Percentiles rank a stretch among this genome's conserved stretches.
Conservation (phyloP, 73 alveolate genomes). For the Uronychia binucleata region DNA sequence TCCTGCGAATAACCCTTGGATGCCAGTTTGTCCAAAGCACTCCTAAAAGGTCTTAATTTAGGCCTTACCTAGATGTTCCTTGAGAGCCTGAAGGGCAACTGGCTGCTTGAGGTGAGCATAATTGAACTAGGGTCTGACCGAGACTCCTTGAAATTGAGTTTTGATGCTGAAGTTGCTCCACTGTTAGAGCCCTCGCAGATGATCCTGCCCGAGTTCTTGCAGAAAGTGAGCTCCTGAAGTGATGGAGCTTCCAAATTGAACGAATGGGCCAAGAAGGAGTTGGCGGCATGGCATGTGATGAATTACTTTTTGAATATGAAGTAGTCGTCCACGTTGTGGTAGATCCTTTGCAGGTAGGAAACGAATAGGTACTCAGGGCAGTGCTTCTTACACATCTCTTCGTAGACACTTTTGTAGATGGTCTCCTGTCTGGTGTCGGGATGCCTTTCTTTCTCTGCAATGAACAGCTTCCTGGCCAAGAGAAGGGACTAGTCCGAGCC, state of each 20-base stretch:
- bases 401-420: slow-evolving; percentile 7
- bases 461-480: background rate
- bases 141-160: background rate
- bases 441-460: slow-evolving; percentile 5
- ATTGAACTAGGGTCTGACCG: background rate
- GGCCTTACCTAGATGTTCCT: background rate
- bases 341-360: slow-evolving; percentile 48
- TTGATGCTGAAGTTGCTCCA: background rate
- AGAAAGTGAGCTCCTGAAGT: slow-evolving; percentile 30
- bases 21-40: slow-evolving; percentile 43
- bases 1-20: slow-evolving; percentile 60
- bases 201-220: slow-evolving; percentile 56
- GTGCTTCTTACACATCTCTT: slow-evolving; percentile 18
- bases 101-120: background rate
- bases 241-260: slow-evolving; percentile 32
- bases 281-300: slow-evolving; percentile 42
- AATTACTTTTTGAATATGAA: slow-evolving; percentile 54
- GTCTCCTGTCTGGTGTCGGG: background rate
- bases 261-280: slow-evolving; percentile 42
- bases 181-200: slow-evolving; percentile 5
- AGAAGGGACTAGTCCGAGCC: slow-evolving; percentile 9
- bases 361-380: slow-evolving; percentile 32
- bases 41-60: background rate
- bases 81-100: slow-evolving; percentile 53
- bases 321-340: slow-evolving; percentile 52